Base-by-base conservation (phyloP, 352 stramenopile species). In the Ophiocytium majus region DNA sequence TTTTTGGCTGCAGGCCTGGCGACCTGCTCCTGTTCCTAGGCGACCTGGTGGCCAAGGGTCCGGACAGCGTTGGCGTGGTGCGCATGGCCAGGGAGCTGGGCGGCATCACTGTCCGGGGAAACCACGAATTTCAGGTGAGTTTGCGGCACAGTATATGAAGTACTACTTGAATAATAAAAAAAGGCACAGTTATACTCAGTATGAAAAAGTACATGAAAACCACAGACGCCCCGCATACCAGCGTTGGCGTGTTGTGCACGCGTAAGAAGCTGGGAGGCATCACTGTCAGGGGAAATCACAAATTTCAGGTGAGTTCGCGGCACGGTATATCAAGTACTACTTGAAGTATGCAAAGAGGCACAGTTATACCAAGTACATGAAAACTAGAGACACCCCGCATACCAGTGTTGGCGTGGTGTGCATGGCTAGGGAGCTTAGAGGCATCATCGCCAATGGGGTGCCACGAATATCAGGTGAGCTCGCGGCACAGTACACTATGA, bases 51-150 rank as follows among this genome's bases (percentile, higher is more conserved):
- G 88, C 89, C 33, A 92, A 92, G 75, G 90, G 90, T 1, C 90
- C 90, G 0, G 81, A 91, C 31, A 91, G 88, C 50, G 43, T 66
- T 0, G 80, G 78, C 28, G 89, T 89, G 9, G 80, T 92, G 63
- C 80, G 84, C 14, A 50, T 91, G 36, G 88, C 86, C 1, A 84
- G 85, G 49, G 81, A 92, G 79, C 36, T 90, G 1, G 85, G 85
- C 9, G 90, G 83, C 10, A 50, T 91, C 32, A 76, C 79, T 23
- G 90, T 92, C 32, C 64, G 90, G 33, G 90, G 90, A 0, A 92
- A 92, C 78, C 90, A 92, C 75, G 90, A 92, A 78, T 85, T 91
- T 50, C 86, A 91, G 83, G 89, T 90, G n/a, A 85, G 35, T 31
- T n/a, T n/a, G n/a, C n/a, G n/a, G n/a, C n/a, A n/a, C n/a, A n/a